A percentile compares a stretch with the other conserved stretches of the same genome.
These are phyloP conservation scores for Naganishia sp. DNA, from an alignment of 1,284 basidiomycete genomes.

Conservation along the genomic window DNA sequence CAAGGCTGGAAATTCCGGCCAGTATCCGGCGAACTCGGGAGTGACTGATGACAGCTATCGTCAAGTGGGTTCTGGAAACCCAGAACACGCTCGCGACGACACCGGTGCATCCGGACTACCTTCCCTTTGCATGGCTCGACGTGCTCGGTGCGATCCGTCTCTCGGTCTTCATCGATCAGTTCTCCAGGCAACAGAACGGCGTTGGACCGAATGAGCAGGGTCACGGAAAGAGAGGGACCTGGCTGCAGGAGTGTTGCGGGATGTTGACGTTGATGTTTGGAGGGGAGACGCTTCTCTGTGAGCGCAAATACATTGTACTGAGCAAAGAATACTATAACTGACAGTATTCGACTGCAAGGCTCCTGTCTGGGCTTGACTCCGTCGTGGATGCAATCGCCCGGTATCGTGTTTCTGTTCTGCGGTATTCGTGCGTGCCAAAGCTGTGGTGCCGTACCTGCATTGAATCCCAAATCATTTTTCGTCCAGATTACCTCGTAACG, in stretches of 20 bases:
- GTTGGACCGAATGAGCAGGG: constrained; percentile 24
- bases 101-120: constrained; percentile 41
- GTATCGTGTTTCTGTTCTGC: constrained; percentile 39
- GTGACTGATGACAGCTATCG: constrained; percentile 1
- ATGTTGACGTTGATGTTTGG: constrained; percentile 52
- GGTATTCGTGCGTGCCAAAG: constrained; percentile 27
- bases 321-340: too few relatives aligned
- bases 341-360: not conserved
- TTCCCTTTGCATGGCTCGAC: constrained; percentile 48
- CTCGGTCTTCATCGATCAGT: constrained; percentile 47
- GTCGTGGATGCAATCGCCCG: constrained; percentile 49
- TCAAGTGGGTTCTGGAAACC: constrained; percentile 26
- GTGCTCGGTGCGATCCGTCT: constrained; percentile 48
- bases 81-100: constrained; percentile 35
- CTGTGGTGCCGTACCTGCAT: not conserved
- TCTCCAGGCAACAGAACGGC: constrained; percentile 39
- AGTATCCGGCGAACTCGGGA: not conserved
- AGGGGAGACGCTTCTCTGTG: constrained; percentile 52
- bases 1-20: too few relatives aligned
- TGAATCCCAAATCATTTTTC: not conserved
- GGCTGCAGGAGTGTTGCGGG: constrained; percentile 48
- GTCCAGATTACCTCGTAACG: constrained; percentile 46
- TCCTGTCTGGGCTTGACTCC: constrained; percentile 47
- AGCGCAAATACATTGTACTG: constrained; percentile 29
- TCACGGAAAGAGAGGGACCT: constrained; percentile 37